Base-by-base conservation (phyloP, 1,284 basidiomycete genomes). In the Cutaneotrichosporon mucoides region DNA sequence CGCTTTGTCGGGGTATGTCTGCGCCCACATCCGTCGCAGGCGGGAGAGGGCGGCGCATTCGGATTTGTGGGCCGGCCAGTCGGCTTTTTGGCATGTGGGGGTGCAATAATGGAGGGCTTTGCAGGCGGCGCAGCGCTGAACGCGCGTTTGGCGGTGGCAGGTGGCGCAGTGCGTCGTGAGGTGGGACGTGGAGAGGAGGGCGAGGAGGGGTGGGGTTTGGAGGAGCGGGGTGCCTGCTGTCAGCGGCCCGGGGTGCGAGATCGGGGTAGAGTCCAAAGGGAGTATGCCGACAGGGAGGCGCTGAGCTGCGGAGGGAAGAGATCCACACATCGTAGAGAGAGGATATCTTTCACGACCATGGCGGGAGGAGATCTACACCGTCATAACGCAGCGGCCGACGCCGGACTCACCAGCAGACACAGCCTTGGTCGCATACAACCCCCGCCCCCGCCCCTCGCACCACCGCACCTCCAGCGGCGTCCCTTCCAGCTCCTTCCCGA, bases 41-140 rank as follows among this genome's bases (percentile, higher is more conserved):
- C 78, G 76, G 59, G 81, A 81, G 11, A 92, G 77, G 0, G 89
- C 87, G 5, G 65, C 64, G 68, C 92, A 95, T 81, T 95, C 92
- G 6, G 75, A 73, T 74, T 87, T 89, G 73, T 95, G 92, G 1
- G 82, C 51, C 0, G 71, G 43, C 92, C 92, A 95, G 69, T 93
- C 91, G 44, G 76, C 73, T 40, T 79, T 84, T 78, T 93, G 90
- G 68, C 92, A 95, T 40, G 71, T 73, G 8, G 80, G 66, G 52
- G 85, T 82, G 72, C 92, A 94, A 70, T 95, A 94, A 68, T 83
- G 81, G 3, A 89, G 69, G 0, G 79, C 77, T 50, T 82, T 84
- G 71, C 92, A 95, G 15, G 80, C 80, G 0, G 86, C 84, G 74
- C 92, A 94, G 51, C 88, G 81, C 68, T 84, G 85, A 60, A 76